These are phyloP conservation scores for Rusavskia elegans DNA, from an alignment of 495 filamentous ascomycete genomes.

Conservation along the genomic window DNA sequence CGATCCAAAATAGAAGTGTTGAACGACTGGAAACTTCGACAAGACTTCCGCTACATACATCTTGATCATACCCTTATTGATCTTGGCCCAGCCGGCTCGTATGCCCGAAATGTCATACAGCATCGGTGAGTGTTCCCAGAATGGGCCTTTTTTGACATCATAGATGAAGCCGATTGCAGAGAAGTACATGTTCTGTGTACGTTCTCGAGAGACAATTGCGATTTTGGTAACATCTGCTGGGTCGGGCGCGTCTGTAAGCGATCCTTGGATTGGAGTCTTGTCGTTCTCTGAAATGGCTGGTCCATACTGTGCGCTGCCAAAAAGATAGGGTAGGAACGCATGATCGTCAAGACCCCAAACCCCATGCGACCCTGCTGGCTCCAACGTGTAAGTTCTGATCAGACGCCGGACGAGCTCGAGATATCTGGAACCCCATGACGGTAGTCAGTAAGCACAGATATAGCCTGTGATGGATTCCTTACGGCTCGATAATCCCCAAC, in stretches of 20 bases:
- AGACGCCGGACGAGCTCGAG: constrained; percentile 64
- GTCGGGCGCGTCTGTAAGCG: constrained; percentile 50
- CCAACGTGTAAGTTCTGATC: constrained; percentile 84
- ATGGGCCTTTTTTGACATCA: constrained; percentile 92
- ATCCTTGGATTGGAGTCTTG: constrained; percentile 58
- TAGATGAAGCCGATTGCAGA: constrained; percentile 97
- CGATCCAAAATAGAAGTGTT: constrained; percentile 60
- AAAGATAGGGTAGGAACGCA: constrained; percentile 91
- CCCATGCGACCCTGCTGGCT: constrained; percentile 86
- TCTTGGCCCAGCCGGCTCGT: constrained; percentile 86
- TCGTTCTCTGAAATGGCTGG: constrained; percentile 50
- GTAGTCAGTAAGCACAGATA: neutral
- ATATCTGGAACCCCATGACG: constrained; percentile 38
- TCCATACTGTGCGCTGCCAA: constrained; percentile 74
- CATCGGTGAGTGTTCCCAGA: constrained; percentile 96
- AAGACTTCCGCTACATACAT: constrained; percentile 59
- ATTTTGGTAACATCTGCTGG: constrained; percentile 51
- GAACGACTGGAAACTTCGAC: constrained; percentile 54
- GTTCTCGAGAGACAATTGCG: constrained; percentile 47
- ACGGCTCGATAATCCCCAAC: constrained; percentile 68
- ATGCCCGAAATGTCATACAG: constrained; percentile 91
- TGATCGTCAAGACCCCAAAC: constrained; percentile 98
- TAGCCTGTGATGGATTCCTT: constrained; percentile 15
- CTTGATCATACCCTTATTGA: constrained; percentile 81
- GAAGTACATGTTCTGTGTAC: constrained; percentile 79